Evolutionary conservation across 768 basidiomycete genomes (phyloP), one percentile per base, ranked within the genome.

Genomic region (Rhodotorula diobovata): DNA sequence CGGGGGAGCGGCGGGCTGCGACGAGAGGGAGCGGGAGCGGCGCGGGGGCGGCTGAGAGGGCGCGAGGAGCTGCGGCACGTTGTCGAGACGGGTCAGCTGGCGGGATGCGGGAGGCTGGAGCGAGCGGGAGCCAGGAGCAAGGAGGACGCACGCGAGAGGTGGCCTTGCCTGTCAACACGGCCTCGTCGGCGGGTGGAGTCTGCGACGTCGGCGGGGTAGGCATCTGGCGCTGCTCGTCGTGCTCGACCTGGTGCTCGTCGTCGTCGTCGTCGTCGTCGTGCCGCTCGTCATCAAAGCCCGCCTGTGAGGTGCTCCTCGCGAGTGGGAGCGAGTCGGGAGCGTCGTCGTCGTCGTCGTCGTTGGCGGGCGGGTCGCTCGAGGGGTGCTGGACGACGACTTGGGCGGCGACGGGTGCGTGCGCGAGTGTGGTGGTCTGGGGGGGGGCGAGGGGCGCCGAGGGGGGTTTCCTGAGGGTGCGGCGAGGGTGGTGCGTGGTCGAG

Each of bases 171-270:
- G 50, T 21, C 18, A 12, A 16, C 25, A 5, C 16, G 23, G 34
- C 6, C 41, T 28, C 20, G 16, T 48, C 43, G 12, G 6, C 12
- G 1, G 54, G 34, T 43, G 64, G 45, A 34, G 55, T 57, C 34
- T 46, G 37, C 46, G 57, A 51, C 5, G 28, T 25, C 8, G 65
- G 65, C 46, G 65, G 64, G 1, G 55, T 66, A 8, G 64, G 65
- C 65, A 59, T 48, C 57, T 58, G 45, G 43, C 20, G 18, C n/a
- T 48, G 32, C 7, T 61, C 43, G n/a, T 30, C n/a, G 41, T 43
- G 41, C 41, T 12, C 39, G 41, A 51, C 30, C 57, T 58, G 34
- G 43, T 32, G 18, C 39, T 50, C 23, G 0, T 61, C 45, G 30
- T 32, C 14, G 30, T 32, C 14, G 14, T 43, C 41, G 41, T 18